Conservation (phyloP, 2,329 filamentous ascomycete genomes). For the Rutstroemia sp. region DNA sequence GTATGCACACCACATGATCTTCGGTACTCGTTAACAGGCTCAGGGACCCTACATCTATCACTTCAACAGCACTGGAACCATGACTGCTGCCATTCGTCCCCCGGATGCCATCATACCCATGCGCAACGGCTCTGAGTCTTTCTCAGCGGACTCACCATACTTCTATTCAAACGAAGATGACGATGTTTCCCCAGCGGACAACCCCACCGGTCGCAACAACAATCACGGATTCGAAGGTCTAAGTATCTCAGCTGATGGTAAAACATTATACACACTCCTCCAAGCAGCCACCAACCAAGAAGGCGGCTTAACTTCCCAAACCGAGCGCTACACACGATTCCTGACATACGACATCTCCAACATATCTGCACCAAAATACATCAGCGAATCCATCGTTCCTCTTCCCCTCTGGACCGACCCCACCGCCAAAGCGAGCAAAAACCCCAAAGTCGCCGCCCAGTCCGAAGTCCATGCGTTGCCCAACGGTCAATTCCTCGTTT, state of each 20-base stretch:
- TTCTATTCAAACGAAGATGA: slow-evolving; percentile 41
- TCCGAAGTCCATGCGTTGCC: slow-evolving; percentile 61
- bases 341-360: slow-evolving; percentile 55
- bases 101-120: slow-evolving; percentile 57
- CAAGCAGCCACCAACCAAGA: slow-evolving; percentile 59
- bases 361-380: slow-evolving; percentile 37
- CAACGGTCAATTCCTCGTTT: slow-evolving; percentile 56
- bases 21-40: neutral
- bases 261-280: slow-evolving; percentile 55
- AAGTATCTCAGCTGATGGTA: slow-evolving; percentile 54
- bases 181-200: slow-evolving; percentile 45
- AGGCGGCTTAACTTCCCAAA: slow-evolving; percentile 47
- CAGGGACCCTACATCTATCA: slow-evolving; percentile 60
- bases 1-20: neutral
- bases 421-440: slow-evolving; percentile 33
- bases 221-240: slow-evolving; percentile 72
- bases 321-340: slow-evolving; percentile 51
- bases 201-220: slow-evolving; percentile 56
- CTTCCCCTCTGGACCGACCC: slow-evolving; percentile 52
- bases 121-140: slow-evolving; percentile 53
- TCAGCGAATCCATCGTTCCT: slow-evolving; percentile 57
- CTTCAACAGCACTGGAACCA: slow-evolving; percentile 49
- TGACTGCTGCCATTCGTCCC: slow-evolving; percentile 57
- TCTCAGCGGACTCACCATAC: slow-evolving; percentile 57
- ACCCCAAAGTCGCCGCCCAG: slow-evolving; percentile 52